Percentiles rank a stretch among this genome's conserved stretches.
Conservation (phyloP, 2,329 filamentous ascomycete species). For the Xylariomycetidae sp. region DNA sequence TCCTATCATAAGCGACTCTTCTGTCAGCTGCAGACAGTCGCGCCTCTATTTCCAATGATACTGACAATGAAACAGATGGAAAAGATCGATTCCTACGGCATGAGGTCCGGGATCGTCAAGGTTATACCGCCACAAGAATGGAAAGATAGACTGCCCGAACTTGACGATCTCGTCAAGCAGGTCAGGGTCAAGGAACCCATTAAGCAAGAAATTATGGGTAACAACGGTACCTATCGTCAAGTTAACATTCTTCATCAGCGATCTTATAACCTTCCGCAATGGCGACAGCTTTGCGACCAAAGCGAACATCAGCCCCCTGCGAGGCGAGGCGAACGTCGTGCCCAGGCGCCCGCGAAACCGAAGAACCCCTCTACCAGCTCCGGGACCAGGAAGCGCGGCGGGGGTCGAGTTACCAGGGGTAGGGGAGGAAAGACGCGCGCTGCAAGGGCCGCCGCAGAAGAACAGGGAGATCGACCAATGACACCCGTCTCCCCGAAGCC, state of each 20-base stretch:
- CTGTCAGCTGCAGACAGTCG: not conserved
- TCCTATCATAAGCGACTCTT: not conserved
- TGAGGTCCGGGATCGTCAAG: constrained; percentile 96
- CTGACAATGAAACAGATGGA: constrained; percentile 52
- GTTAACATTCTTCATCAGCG: constrained; percentile 95
- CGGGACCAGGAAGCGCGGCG: constrained; percentile 35
- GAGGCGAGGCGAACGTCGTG: constrained; percentile 74
- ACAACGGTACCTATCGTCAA: constrained; percentile 91
- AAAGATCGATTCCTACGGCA: constrained; percentile 88
- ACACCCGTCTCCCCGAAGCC: constrained; percentile 53
- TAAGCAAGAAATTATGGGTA: constrained; percentile 96
- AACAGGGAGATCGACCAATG: constrained; percentile 49
- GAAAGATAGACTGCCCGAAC: constrained; percentile 72
- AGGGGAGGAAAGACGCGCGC: constrained; percentile 32
- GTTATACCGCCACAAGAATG: constrained; percentile 92
- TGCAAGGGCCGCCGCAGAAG: constrained; percentile 33
- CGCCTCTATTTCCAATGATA: constrained; percentile 22
- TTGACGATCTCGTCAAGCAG: constrained; percentile 83
- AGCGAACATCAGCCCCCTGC: constrained; percentile 95
- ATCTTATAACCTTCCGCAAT: constrained; percentile 94
- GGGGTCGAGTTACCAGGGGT: constrained; percentile 34
- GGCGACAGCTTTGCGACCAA: constrained; percentile 89
- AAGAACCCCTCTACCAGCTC: constrained; percentile 28
- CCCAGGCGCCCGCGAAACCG: constrained; percentile 50
- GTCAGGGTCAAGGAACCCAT: constrained; percentile 96